phyloP scores from a whole-genome alignment of 495 filamentous ascomycete species.

The Hypomontagnella monticulosa region DNA sequence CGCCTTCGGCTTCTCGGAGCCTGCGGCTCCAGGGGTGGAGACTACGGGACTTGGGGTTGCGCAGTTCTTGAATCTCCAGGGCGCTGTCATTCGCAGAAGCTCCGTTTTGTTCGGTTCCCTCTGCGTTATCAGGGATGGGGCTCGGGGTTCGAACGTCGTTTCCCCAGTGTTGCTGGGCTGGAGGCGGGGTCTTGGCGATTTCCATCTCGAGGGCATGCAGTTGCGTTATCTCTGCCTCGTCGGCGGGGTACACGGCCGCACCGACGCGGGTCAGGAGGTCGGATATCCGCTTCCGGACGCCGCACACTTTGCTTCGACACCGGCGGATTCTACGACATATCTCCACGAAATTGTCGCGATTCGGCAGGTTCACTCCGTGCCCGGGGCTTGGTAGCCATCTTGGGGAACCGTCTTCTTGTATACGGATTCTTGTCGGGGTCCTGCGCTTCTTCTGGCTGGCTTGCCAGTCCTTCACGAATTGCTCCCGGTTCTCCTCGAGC shows the following conservation, averaged over 20 bases:
- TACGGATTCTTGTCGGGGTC: not conserved
- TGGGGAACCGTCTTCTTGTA: not conserved
- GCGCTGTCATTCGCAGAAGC: too few species aligned
- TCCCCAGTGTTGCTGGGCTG: not conserved
- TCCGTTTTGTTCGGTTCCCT: too few species aligned
- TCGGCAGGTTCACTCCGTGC: not conserved
- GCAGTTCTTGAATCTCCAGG: too few species aligned
- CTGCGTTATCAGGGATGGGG: too few species aligned
- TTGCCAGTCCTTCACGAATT: not conserved
- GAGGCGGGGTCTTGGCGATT: not conserved
- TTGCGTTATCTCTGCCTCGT: not conserved
- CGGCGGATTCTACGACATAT: not conserved
- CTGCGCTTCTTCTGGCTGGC: not conserved
- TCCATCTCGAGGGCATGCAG: not conserved
- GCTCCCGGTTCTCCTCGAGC: not conserved
- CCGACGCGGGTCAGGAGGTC: not conserved
- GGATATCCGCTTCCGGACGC: not conserved
- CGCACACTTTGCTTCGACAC: not conserved
- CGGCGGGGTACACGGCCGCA: not conserved
- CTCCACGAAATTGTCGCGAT: not conserved
- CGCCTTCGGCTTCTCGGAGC: too few species aligned
- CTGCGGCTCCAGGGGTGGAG: too few species aligned
- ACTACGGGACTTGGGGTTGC: too few species aligned
- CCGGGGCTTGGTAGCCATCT: not conserved
- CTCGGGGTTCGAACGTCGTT: too few species aligned